phyloP scores from a whole-genome alignment of 2,329 filamentous ascomycete genomes.

The Fusarium praegraminearum region DNA sequence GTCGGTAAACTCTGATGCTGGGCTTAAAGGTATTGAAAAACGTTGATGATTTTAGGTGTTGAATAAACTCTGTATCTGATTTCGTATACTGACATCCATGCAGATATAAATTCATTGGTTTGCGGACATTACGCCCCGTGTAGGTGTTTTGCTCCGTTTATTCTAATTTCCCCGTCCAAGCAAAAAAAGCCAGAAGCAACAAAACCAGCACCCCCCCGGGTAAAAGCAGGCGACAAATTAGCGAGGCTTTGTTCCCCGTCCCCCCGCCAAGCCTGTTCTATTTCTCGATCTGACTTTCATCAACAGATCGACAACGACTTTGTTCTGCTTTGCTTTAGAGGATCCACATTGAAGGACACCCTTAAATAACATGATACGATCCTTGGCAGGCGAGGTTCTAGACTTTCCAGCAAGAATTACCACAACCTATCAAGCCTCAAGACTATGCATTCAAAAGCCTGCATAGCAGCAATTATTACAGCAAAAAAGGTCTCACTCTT shows the following conservation, averaged over 20 bases:
- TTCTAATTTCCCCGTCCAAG: slow-evolving; percentile 32
- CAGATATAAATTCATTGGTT: not conserved
- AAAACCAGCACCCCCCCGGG: not conserved
- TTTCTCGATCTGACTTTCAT: slow-evolving; percentile 38
- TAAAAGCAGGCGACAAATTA: slow-evolving; percentile 12
- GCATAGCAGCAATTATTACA: not conserved
- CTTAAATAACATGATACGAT: slow-evolving; percentile 18
- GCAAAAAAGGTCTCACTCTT: not conserved
- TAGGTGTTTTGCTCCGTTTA: slow-evolving; percentile 27
- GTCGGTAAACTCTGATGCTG: not conserved
- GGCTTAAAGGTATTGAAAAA: not conserved
- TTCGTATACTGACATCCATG: not conserved
- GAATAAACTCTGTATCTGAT: not conserved
- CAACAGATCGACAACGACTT: slow-evolving; percentile 32
- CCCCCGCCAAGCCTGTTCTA: slow-evolving; percentile 31
- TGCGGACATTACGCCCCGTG: slow-evolving; percentile 24
- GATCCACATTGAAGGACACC: slow-evolving; percentile 19
- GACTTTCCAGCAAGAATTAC: not conserved
- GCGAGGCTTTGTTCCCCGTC: not conserved
- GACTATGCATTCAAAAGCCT: not conserved
- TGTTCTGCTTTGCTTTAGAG: slow-evolving; percentile 2
- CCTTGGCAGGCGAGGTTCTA: slow-evolving; percentile 13
- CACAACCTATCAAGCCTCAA: slow-evolving; percentile 11
- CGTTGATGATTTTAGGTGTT: not conserved
- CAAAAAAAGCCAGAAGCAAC: slow-evolving; percentile 3